Percentiles rank a stretch among this genome's conserved stretches.
Evolutionary conservation across 1,284 basidiomycete genomes (phyloP).

Genomic region (Microbotryum silenes-acaulis): DNA sequence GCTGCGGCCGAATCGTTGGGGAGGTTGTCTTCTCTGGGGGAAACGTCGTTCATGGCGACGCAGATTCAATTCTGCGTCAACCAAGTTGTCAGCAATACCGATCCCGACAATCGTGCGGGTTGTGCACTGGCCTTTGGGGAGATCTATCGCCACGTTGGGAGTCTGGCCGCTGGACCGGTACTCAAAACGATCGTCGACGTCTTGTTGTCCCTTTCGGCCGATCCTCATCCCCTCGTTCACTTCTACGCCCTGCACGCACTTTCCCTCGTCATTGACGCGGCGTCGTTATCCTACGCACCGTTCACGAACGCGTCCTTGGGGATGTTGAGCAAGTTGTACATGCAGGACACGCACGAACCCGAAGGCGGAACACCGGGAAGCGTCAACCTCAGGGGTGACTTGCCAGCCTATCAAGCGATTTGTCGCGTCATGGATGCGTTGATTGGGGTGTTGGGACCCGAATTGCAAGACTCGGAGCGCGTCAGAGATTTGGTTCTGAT

Average conservation of each 20-base stretch:
- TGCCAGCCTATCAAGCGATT: constrained; percentile 83
- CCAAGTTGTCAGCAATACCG: constrained; percentile 91
- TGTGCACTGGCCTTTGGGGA: constrained; percentile 91
- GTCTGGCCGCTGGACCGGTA: constrained; percentile 83
- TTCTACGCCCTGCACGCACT: constrained; percentile 85
- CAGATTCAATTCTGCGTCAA: constrained; percentile 90
- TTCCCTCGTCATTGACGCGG: constrained; percentile 79
- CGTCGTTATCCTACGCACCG: constrained; percentile 82
- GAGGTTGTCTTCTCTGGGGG: constrained; percentile 72
- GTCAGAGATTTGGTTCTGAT: constrained; percentile 73
- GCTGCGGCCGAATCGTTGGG: constrained; percentile 88
- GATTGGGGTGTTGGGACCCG: constrained; percentile 89
- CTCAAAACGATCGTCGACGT: constrained; percentile 95
- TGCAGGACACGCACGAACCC: constrained; percentile 83
- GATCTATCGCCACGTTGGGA: constrained; percentile 86
- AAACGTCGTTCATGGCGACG: constrained; percentile 72
- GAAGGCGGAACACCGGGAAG: constrained; percentile 79
- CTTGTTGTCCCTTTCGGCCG: constrained; percentile 87
- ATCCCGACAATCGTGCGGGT: constrained; percentile 86
- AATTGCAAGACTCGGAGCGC: constrained; percentile 80
- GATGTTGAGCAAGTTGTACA: constrained; percentile 83
- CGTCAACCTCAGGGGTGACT: constrained; percentile 79
- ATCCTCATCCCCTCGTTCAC: constrained; percentile 94
- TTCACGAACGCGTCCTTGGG: constrained; percentile 83
- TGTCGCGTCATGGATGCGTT: constrained; percentile 88